Conservation (phyloP, 1,139 yeast genomes). For the Ogataea hybrid region DNA sequence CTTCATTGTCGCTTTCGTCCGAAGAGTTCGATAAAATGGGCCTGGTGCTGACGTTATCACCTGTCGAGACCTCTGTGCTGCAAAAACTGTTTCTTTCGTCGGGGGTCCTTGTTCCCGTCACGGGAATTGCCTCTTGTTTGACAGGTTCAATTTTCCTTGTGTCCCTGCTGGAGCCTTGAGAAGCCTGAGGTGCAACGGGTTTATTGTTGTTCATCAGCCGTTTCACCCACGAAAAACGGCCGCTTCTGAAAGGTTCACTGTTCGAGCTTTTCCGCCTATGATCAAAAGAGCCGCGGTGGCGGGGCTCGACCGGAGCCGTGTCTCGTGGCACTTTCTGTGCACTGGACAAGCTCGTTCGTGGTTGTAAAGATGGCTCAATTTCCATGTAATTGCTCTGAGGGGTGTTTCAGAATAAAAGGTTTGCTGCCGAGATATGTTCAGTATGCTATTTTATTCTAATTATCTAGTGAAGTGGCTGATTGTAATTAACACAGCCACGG, state of each 20-base stretch:
- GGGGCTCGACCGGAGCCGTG: background rate
- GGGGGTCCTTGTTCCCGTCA: background rate
- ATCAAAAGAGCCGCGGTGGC: slow-evolving; percentile 6
- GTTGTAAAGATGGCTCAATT: background rate
- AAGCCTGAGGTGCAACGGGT: slow-evolving; percentile 5
- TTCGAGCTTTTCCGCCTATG: slow-evolving; percentile 6
- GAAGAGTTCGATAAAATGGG: slow-evolving; percentile 50
- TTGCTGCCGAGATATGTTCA: slow-evolving; percentile 1
- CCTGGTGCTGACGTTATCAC: slow-evolving; percentile 44
- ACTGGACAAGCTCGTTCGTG: background rate
- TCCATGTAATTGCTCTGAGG: background rate
- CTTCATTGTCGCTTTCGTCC: slow-evolving; percentile 34
- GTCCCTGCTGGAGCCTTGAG: background rate
- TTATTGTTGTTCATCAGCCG: slow-evolving; percentile 30
- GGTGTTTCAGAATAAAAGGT: background rate
- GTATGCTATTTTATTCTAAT: background rate
- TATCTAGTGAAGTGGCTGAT: background rate
- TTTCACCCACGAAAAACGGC: slow-evolving; percentile 33
- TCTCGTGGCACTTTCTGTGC: background rate
- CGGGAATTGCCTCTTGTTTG: slow-evolving; percentile 2
- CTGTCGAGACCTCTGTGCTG: slow-evolving; percentile 19
- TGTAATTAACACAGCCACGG: slow-evolving; percentile 2
- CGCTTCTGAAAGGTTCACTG: slow-evolving; percentile 11
- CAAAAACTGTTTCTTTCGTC: slow-evolving; percentile 18
- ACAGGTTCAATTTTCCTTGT: background rate